Conservation (phyloP, 129 eudicot genomes). For the Centrapalus pauciflorus region DNA sequence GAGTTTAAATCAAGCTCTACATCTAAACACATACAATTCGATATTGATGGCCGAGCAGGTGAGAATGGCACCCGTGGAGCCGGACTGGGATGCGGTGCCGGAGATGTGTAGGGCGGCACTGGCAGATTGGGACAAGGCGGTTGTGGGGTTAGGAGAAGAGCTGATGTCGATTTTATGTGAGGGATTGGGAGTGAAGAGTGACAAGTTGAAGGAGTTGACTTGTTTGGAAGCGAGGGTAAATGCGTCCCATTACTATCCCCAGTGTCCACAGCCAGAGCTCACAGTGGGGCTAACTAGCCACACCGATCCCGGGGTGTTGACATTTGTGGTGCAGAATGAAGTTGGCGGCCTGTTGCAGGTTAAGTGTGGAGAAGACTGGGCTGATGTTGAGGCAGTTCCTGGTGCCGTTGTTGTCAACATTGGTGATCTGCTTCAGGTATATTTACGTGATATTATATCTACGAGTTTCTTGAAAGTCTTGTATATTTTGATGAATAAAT, state of each 20-base stretch:
- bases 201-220: conserved; percentile 36
- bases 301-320: conserved; percentile 49
- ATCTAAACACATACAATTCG: not conserved
- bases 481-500: not conserved
- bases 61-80: conserved; percentile 22
- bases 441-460: too few species aligned
- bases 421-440: conserved; percentile 74
- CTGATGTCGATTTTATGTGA: conserved; percentile 40
- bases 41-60: conserved; percentile 11
- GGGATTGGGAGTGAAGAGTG: conserved; percentile 34
- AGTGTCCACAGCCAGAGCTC: conserved; percentile 58
- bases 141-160: conserved; percentile 32
- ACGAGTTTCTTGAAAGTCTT: too few species aligned
- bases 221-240: conserved; percentile 40
- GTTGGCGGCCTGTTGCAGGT: conserved; percentile 56
- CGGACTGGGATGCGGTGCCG: conserved; percentile 31
- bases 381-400: conserved; percentile 46
- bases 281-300: conserved; percentile 47
- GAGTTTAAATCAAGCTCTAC: not conserved
- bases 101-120: conserved; percentile 26
- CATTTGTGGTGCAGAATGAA: conserved; percentile 51
- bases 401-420: conserved; percentile 59
- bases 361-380: conserved; percentile 49
- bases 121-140: conserved; percentile 42
- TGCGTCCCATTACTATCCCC: conserved; percentile 50